These are phyloP conservation scores for Malassezia nana DNA, from an alignment of 1,284 basidiomycete genomes.

Conservation along the genomic window DNA sequence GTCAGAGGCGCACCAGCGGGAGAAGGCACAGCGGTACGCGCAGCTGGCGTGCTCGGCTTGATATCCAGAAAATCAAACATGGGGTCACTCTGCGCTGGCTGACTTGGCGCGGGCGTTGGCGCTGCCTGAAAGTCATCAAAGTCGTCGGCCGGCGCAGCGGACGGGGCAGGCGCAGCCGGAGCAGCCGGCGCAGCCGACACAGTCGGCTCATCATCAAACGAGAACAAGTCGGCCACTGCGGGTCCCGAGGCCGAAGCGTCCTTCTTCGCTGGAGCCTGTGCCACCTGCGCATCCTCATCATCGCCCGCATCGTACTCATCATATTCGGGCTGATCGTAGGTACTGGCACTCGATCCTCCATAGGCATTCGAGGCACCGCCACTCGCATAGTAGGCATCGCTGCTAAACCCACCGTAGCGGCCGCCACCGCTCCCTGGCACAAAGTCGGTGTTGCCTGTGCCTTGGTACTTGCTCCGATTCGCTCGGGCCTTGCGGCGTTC, in stretches of 20 bases:
- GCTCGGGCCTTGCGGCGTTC: constrained; percentile 86
- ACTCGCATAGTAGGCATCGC: constrained; percentile 55
- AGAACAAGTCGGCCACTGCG: constrained; percentile 60
- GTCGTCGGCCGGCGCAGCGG: constrained; percentile 27
- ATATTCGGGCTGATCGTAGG: constrained; percentile 50
- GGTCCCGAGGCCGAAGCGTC: constrained; percentile 20
- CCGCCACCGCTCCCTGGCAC: constrained; percentile 55
- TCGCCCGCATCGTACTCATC: constrained; percentile 98
- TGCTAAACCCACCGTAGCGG: constrained; percentile 74
- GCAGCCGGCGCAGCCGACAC: constrained; percentile 42
- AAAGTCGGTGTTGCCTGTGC: constrained; percentile 69
- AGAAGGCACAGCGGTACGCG: not conserved
- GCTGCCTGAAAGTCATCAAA: constrained; percentile 33
- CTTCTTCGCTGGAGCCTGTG: constrained; percentile 15
- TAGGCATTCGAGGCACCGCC: constrained; percentile 52
- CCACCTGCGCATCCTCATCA: constrained; percentile 59
- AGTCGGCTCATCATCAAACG: constrained; percentile 62
- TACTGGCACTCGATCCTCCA: constrained; percentile 50
- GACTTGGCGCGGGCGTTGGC: constrained; percentile 51
- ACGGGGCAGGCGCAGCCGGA: constrained; percentile 8
- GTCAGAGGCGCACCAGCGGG: not conserved
- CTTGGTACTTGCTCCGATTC: constrained; percentile 86
- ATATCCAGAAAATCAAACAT: constrained; percentile 54
- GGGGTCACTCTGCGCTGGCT: constrained; percentile 51
- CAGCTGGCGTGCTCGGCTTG: not conserved